phyloP scores from a whole-genome alignment of 2,329 filamentous ascomycete species.

The Colletotrichum acutatum region DNA sequence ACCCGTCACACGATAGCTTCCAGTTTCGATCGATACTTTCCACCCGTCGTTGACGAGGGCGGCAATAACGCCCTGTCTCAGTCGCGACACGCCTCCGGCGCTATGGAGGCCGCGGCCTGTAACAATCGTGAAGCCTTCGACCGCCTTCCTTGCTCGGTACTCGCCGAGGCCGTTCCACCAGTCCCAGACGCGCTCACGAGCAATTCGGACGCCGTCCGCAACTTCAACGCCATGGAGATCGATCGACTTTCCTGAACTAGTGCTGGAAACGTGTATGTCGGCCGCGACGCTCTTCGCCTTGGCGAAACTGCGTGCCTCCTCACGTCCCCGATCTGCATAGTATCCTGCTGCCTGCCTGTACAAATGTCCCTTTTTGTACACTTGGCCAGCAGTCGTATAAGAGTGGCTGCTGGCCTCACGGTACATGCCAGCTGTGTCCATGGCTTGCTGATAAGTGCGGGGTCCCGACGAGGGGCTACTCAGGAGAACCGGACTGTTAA shows the following conservation, averaged over 20 bases:
- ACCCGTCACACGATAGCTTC: conserved; percentile 77
- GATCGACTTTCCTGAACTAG: conserved; percentile 70
- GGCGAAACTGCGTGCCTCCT: conserved; percentile 68
- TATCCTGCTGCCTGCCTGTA: conserved; percentile 81
- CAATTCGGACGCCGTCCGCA: conserved; percentile 82
- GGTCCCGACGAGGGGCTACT: neutral
- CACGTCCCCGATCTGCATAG: conserved; percentile 77
- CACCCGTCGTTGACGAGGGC: conserved; percentile 83
- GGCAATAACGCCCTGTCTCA: conserved; percentile 84
- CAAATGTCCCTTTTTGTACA: conserved; percentile 64
- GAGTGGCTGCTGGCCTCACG: conserved; percentile 45
- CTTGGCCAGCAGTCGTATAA: conserved; percentile 51
- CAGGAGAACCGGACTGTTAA: conserved; percentile 15
- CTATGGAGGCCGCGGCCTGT: conserved; percentile 86
- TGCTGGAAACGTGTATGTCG: conserved; percentile 74
- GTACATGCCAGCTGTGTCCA: conserved; percentile 41
- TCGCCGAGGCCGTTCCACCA: conserved; percentile 86
- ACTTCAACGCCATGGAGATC: conserved; percentile 90
- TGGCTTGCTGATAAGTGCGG: conserved; percentile 25
- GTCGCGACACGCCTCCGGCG: conserved; percentile 76
- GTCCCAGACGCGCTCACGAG: conserved; percentile 69
- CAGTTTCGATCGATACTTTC: conserved; percentile 79
- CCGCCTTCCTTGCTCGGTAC: conserved; percentile 60
- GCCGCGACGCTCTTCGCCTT: conserved; percentile 73
- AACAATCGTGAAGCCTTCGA: conserved; percentile 76